Evolutionary conservation across 73 alveolate genomes (phyloP).

Genomic region (Uronychia binucleata): DNA sequence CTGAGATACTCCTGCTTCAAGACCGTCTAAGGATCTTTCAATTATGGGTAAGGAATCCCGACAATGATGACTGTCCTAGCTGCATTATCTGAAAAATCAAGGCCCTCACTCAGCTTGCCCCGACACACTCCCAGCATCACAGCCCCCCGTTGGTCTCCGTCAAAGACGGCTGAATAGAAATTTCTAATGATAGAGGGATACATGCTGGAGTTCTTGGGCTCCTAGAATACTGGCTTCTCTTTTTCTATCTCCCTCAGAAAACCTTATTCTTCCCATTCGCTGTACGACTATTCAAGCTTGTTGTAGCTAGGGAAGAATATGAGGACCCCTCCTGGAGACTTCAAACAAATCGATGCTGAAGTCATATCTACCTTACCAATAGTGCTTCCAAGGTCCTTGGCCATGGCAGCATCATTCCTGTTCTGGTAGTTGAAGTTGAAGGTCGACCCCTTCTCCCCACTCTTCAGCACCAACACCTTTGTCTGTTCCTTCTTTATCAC

Average conservation of each 20-base stretch:
- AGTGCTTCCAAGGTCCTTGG: slow-evolving; percentile 55
- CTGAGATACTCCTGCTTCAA: slow-evolving; percentile 68
- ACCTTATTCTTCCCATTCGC: slow-evolving; percentile 65
- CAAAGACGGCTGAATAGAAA: slow-evolving; percentile 19
- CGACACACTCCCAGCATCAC: slow-evolving; percentile 92
- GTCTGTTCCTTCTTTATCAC: slow-evolving; percentile 58
- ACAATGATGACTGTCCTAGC: slow-evolving; percentile 94
- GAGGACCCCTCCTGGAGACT: slow-evolving; percentile 85
- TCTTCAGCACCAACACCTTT: slow-evolving; percentile 46
- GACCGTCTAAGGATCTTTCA: slow-evolving; percentile 73
- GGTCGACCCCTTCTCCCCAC: slow-evolving; percentile 25
- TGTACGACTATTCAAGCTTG: slow-evolving; percentile 56
- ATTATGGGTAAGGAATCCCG: slow-evolving; percentile 93
- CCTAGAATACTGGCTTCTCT: slow-evolving; percentile 9
- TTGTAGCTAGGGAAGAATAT: slow-evolving; percentile 84
- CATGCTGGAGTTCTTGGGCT: slow-evolving; percentile 12
- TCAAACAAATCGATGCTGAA: slow-evolving; percentile 16
- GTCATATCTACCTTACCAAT: background rate
- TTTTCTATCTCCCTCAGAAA: slow-evolving; percentile 25
- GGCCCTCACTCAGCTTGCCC: slow-evolving; percentile 93
- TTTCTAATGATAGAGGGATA: slow-evolving; percentile 23
- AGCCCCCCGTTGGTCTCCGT: slow-evolving; percentile 62
- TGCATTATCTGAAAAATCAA: slow-evolving; percentile 92
- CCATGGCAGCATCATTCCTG: slow-evolving; percentile 50
- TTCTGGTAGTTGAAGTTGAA: slow-evolving; percentile 62